These are phyloP conservation scores for Eucalyptus regnans DNA, from an alignment of 345 rosid species.

Conservation along the genomic window DNA sequence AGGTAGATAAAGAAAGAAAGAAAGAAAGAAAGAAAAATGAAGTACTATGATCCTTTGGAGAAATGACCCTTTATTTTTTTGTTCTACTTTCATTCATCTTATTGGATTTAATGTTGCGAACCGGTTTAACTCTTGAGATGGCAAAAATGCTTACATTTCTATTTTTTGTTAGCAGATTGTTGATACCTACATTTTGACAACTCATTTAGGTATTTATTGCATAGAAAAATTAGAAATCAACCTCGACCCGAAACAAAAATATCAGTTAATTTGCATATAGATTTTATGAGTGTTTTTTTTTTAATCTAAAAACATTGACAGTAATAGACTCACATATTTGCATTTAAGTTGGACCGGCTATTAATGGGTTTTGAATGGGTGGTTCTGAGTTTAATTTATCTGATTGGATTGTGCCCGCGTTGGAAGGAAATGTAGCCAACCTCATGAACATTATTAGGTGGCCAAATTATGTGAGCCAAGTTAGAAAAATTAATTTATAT, in stretches of 20 bases:
- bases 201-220: no score
- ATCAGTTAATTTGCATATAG: neutral
- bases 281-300: no score
- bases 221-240: no score
- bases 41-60: neutral
- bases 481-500: neutral
- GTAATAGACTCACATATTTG: neutral
- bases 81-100: neutral
- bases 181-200: neutral
- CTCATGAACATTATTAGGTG: neutral
- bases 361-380: neutral
- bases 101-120: neutral
- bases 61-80: neutral
- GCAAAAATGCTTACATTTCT: neutral
- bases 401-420: neutral
- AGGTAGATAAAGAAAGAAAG: neutral
- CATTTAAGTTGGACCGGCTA: neutral
- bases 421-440: neutral
- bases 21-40: no score
- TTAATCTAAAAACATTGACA: no score
- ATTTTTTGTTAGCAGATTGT: neutral
- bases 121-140: neutral
- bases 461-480: neutral
- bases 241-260: no score
- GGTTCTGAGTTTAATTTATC: neutral